Conservation (phyloP, 2,329 filamentous ascomycete species). For the Sphaerostilbella broomeana region DNA sequence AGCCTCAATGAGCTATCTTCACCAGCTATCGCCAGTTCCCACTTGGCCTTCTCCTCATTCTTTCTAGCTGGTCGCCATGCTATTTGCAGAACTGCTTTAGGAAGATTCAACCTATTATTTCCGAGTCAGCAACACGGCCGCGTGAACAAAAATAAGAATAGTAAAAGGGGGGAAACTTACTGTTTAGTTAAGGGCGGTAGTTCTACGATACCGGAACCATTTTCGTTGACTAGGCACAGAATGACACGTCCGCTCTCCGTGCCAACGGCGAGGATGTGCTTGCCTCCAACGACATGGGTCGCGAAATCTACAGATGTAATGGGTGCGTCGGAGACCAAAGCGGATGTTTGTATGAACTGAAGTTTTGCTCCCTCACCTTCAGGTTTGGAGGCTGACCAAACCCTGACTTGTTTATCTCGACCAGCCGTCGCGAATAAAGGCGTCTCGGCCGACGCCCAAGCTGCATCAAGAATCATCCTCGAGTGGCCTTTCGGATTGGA, state of each 20-base stretch:
- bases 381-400: slow-evolving; percentile 48
- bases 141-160: not conserved
- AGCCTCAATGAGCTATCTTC: slow-evolving; percentile 57
- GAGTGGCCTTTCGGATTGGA: slow-evolving; percentile 79
- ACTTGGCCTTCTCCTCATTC: slow-evolving; percentile 22
- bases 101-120: slow-evolving; percentile 35
- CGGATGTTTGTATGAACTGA: slow-evolving; percentile 46
- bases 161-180: slow-evolving; percentile 28
- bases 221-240: slow-evolving; percentile 35
- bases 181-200: slow-evolving; percentile 29
- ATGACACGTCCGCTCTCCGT: slow-evolving; percentile 48
- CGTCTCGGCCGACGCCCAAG: slow-evolving; percentile 63
- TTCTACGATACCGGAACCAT: slow-evolving; percentile 33
- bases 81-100: slow-evolving; percentile 60
- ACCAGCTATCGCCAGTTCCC: slow-evolving; percentile 48
- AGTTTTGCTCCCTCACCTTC: slow-evolving; percentile 23
- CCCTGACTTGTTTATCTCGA: slow-evolving; percentile 75
- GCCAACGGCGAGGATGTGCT: slow-evolving; percentile 46
- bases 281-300: slow-evolving; percentile 24
- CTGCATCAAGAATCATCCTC: slow-evolving; percentile 84
- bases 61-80: slow-evolving; percentile 54
- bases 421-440: slow-evolving; percentile 77
- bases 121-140: slow-evolving; percentile 12
- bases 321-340: slow-evolving; percentile 49
- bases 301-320: slow-evolving; percentile 69